phyloP scores from a whole-genome alignment of 176 grass and related monocot species.

The Cenchrus americanus region DNA sequence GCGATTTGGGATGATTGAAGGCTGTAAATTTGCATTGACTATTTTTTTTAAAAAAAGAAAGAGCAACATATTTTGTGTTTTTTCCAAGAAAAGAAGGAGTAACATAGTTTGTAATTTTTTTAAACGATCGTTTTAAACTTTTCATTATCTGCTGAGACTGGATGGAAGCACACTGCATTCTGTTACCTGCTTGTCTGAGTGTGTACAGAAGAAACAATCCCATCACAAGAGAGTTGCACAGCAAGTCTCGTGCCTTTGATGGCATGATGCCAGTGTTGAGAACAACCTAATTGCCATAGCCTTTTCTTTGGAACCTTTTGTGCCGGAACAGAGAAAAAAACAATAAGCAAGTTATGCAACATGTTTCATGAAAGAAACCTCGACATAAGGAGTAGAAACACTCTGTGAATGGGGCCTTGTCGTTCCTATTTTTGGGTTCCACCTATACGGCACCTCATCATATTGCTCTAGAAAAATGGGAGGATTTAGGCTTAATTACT shows the following conservation, averaged over 20 bases:
- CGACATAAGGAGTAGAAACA: slow-evolving; percentile 10
- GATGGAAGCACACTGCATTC: background rate
- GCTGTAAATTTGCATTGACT: slow-evolving; percentile 3
- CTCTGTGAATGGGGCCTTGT: background rate
- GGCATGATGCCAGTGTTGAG: slow-evolving; percentile 35
- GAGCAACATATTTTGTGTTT: background rate
- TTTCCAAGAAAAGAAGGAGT: background rate
- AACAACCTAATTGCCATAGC: background rate
- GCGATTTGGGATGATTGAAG: slow-evolving; percentile 26
- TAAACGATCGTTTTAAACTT: no score
- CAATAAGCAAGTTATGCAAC: background rate
- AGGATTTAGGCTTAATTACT: background rate
- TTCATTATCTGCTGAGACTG: no score
- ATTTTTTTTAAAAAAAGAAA: background rate
- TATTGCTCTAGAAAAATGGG: background rate
- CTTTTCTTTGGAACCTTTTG: background rate
- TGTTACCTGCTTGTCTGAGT: background rate
- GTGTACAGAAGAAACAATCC: slow-evolving; percentile 32
- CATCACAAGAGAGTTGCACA: slow-evolving; percentile 31
- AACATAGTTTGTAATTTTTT: no score
- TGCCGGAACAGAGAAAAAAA: background rate
- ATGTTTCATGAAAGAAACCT: background rate
- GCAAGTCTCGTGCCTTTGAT: background rate
- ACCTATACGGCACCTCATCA: background rate
- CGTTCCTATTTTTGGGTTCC: background rate